Base-by-base conservation (phyloP, 495 filamentous ascomycete genomes). In the Talaromyces thailandensis region DNA sequence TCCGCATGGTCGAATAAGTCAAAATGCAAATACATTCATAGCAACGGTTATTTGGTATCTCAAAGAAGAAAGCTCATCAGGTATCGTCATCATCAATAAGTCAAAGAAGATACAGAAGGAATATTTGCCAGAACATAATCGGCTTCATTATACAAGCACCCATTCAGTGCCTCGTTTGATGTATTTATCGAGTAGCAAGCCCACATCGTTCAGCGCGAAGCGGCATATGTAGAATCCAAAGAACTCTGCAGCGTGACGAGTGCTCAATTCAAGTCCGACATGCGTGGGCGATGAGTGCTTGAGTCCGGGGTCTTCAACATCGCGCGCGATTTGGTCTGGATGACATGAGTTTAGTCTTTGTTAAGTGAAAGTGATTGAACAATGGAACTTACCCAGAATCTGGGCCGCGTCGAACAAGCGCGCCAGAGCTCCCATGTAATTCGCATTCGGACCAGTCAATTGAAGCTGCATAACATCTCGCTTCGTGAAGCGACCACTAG, bases 141-240 rank as follows among this genome's bases (percentile, higher is more conserved):
- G 43, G 43, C 43, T 37, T 45, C n/a, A 29, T 73, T 62, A 73
- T 58, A 80, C 81, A 64, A 96, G 77, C 53, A 95, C 94, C 93
- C 93, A 98, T 76, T 98, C 93, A 66, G 86, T 95, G 35, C 93
- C 91, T 63, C 93, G 84, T 80, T 98, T 98, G 70, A 98, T 86
- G 69, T 93, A 98, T 73, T 98, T 98, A 73, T 98, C 94, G 69
- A 98, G 79, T 78, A 98, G 82, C 71, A 96, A 69, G 45, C 85
- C 81, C 63, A 98, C 76, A 73, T 98, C 94, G 7, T 88, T 79
- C 53, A 98, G 73, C 29, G 91, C 92, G 70, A 98, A 98, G 16
- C 95, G 90, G 73, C 93, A 97, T 18, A 98, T 81, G 70, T 92
- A 98, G 74, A 98, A 96, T 29, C 87, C 93, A 72, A 98, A 98